Conservation (phyloP, 306 rosid genomes). For the Fagus sylvatica region DNA sequence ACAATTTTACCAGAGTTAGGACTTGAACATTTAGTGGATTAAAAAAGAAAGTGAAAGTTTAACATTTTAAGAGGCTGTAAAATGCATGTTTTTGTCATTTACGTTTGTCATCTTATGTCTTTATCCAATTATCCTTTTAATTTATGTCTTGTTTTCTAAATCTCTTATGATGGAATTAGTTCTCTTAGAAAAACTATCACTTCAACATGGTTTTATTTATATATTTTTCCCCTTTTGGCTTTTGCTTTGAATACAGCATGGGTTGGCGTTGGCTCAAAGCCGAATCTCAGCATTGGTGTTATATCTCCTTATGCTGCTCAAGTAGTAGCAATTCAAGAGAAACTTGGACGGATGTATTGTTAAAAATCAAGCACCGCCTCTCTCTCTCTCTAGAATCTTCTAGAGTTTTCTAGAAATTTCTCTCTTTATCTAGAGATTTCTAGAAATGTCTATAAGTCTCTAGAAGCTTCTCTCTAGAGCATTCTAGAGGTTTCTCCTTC, state of each 20-base stretch:
- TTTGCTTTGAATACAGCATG: slow-evolving; percentile 39
- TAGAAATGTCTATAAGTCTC: too few species aligned
- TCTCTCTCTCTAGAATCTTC: too few species aligned
- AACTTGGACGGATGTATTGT: slow-evolving; percentile 47
- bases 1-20: not conserved
- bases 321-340: slow-evolving; percentile 54
- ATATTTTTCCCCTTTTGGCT: not conserved
- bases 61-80: not conserved
- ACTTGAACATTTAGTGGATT: not conserved
- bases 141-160: not conserved
- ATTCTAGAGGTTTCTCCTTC: too few species aligned
- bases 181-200: not conserved
- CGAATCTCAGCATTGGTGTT: slow-evolving; percentile 53
- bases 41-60: not conserved
- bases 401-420: too few species aligned
- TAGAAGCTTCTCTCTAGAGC: too few species aligned
- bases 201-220: not conserved
- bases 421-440: too few species aligned
- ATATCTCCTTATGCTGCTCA: slow-evolving; percentile 85
- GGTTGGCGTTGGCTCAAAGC: slow-evolving; percentile 27
- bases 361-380: too few species aligned
- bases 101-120: not conserved
- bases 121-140: not conserved
- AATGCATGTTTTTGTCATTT: not conserved
- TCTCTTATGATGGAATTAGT: not conserved